Conservation (phyloP, 2,329 filamentous ascomycete species). For the Rhinocladiella mackenziei region DNA sequence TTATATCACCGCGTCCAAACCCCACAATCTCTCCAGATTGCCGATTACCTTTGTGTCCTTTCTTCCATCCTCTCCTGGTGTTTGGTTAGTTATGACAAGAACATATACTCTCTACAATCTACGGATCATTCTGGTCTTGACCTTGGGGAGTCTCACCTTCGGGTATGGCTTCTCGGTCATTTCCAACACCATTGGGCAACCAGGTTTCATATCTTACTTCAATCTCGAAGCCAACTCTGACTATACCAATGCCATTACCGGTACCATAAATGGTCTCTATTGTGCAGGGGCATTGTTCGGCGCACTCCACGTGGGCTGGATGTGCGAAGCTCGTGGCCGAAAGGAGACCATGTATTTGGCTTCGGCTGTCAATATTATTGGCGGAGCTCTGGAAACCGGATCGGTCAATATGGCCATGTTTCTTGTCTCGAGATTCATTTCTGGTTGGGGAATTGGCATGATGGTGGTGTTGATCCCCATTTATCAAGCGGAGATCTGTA, state of each 20-base stretch:
- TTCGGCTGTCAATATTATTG: slow-evolving; percentile 20
- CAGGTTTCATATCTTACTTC: slow-evolving; percentile 51
- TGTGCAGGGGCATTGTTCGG: slow-evolving; percentile 22
- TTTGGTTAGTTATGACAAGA: slow-evolving; percentile 11
- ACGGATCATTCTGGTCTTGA: slow-evolving; percentile 22
- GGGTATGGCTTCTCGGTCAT: slow-evolving; percentile 52
- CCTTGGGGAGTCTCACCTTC: slow-evolving; percentile 38
- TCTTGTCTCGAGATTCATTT: slow-evolving; percentile 21
- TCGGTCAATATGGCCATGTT: slow-evolving; percentile 24
- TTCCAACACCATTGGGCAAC: slow-evolving; percentile 51
- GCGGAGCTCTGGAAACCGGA: slow-evolving; percentile 19
- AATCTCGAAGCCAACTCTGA: slow-evolving; percentile 33
- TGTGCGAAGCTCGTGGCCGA: slow-evolving; percentile 20
- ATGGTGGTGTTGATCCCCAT: slow-evolving; percentile 22
- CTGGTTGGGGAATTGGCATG: slow-evolving; percentile 23
- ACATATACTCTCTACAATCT: slow-evolving; percentile 24
- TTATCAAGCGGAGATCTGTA: slow-evolving; percentile 19
- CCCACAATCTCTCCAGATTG: no score
- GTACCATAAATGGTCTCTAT: slow-evolving; percentile 24
- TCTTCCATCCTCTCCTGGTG: not conserved
- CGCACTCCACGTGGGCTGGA: slow-evolving; percentile 18
- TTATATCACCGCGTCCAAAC: no score
- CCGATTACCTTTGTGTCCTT: not conserved
- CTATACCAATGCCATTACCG: slow-evolving; percentile 41
- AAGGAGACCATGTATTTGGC: slow-evolving; percentile 22